A percentile compares a stretch with the other conserved stretches of the same genome.
These are phyloP conservation scores for Spatholobus suberectus DNA, from an alignment of 306 rosid genomes.

Conservation along the genomic window DNA sequence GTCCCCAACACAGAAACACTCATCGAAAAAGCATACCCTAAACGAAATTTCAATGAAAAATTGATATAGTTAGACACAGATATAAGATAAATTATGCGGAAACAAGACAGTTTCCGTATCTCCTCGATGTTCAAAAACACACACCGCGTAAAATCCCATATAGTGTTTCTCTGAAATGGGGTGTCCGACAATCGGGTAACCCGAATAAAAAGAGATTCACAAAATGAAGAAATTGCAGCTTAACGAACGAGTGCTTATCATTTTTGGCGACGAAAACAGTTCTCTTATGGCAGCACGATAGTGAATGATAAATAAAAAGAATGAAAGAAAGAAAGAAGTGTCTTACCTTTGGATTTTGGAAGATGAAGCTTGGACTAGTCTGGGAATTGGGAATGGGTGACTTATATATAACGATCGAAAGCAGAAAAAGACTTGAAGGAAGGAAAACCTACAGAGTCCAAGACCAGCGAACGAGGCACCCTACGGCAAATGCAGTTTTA, in stretches of 20 bases:
- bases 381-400: too few relatives aligned
- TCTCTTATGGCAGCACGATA: neutral
- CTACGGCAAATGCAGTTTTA: too few relatives aligned
- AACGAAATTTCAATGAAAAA: neutral
- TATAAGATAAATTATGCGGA: neutral
- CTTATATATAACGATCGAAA: neutral
- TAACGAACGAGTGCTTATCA: neutral
- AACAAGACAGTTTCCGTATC: neutral
- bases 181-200: neutral
- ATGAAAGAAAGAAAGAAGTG: neutral
- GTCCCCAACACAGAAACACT: neutral
- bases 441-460: too few relatives aligned
- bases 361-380: neutral
- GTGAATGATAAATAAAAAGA: neutral
- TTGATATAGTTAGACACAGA: neutral
- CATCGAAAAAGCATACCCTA: neutral
- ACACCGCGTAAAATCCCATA: neutral
- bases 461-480: too few relatives aligned
- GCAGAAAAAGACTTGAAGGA: neutral
- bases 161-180: neutral
- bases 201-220: neutral
- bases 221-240: neutral
- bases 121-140: neutral
- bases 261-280: neutral
- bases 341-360: slow-evolving; percentile 16